Evolutionary conservation across 75 land plant species (phyloP), one percentile per base, ranked within the genome.

Genomic region (Isoetes taiwanensis): DNA sequence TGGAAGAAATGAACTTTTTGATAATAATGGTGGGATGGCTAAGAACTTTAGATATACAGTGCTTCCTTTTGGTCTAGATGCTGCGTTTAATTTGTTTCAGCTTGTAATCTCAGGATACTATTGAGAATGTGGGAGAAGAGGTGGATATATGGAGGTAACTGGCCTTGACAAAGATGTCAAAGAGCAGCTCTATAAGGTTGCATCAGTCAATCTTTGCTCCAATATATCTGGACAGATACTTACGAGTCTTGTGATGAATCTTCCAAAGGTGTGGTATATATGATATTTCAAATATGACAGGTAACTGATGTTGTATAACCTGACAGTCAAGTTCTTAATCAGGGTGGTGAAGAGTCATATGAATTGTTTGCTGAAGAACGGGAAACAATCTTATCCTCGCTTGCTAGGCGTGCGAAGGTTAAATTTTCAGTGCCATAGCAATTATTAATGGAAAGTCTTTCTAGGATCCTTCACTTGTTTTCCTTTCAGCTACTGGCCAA

Each of bases 361-460:
- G 84, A 78, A 59, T 65, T 71, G 5, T 94, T 66, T 58, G 43
- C 56, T 29, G 67, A 69, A 40, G 99, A 94, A 63, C 83, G 69
- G 63, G 84, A 88, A 67, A 84, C 67, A 38, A 94, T 94, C 33
- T 72, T 94, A 19, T 77, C 83, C 55, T 94, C 99, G 14, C 56
- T 94, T 31, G 81, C 80, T 32, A 77, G 96, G 59, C 83, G 99
- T 57, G 99, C 99, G 25, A 79, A 85, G 96, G 99, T 89, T 16
- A 48, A 41, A 30, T 52, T n/a, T n/a, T n/a, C n/a, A n/a, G n/a
- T n/a, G n/a, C n/a, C n/a, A n/a, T n/a, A n/a, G n/a, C n/a, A n/a
- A n/a, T n/a, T n/a, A n/a, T n/a, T n/a, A n/a, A n/a, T n/a, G n/a
- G n/a, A n/a, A n/a, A n/a, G n/a, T n/a, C n/a, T n/a, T n/a, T n/a